phyloP scores from a whole-genome alignment of 2,329 filamentous ascomycete species.

The Hortaea werneckii region DNA sequence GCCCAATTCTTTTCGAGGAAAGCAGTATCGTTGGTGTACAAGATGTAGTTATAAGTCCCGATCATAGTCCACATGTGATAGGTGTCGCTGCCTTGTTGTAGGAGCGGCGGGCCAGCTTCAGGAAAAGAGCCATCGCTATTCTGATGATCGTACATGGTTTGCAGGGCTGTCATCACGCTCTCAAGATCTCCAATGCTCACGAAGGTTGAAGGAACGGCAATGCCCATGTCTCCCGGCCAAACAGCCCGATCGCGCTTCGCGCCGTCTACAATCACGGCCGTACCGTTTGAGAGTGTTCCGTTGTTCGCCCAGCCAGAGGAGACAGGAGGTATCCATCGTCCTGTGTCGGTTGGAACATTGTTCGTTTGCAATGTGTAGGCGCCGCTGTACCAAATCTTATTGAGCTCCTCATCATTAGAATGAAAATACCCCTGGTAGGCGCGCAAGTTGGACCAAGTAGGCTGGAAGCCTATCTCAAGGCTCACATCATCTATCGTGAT shows the following conservation, averaged over 20 bases:
- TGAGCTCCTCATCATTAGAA: conserved; percentile 34
- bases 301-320: conserved; percentile 26
- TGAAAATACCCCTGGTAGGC: conserved; percentile 29
- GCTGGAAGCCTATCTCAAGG: conserved; percentile 39
- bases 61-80: conserved; percentile 42
- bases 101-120: conserved; percentile 30
- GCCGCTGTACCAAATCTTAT: conserved; percentile 48
- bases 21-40: conserved; percentile 27
- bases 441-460: conserved; percentile 37
- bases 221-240: conserved; percentile 42
- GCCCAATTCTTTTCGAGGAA: conserved; percentile 34
- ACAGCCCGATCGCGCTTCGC: conserved; percentile 31
- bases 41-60: conserved; percentile 36
- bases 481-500: conserved; percentile 30
- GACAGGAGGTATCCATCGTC: conserved; percentile 18
- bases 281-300: conserved; percentile 23
- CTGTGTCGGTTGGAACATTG: conserved; percentile 25
- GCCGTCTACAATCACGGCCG: conserved; percentile 29
- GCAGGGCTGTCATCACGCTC: conserved; percentile 38
- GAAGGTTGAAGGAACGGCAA: conserved; percentile 36
- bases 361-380: conserved; percentile 32
- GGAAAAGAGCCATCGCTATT: conserved; percentile 28
- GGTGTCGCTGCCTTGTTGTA: conserved; percentile 31
- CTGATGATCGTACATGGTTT: conserved; percentile 37
- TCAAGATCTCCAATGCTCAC: conserved; percentile 32